Conservation (phyloP, 768 basidiomycete species). For the Gymnopilus dilepis region DNA sequence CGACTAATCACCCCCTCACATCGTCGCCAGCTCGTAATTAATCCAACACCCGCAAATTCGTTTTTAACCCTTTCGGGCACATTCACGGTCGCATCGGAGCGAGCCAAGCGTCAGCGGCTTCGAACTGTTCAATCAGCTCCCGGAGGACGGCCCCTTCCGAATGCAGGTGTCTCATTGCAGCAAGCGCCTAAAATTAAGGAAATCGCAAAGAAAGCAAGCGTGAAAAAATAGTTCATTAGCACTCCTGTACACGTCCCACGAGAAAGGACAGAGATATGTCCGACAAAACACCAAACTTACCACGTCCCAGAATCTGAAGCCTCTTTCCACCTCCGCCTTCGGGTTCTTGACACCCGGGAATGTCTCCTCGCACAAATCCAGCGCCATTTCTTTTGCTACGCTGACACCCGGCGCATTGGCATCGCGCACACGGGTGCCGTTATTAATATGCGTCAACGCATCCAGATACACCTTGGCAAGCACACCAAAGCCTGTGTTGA, state of each 20-base stretch:
- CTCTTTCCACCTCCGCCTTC: slow-evolving; percentile 88
- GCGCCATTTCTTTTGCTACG: slow-evolving; percentile 84
- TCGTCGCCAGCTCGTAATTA: slow-evolving; percentile 8
- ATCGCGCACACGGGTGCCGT: slow-evolving; percentile 76
- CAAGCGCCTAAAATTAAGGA: slow-evolving; percentile 62
- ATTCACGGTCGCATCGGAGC: slow-evolving; percentile 85
- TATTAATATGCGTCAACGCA: slow-evolving; percentile 87
- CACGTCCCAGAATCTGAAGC: slow-evolving; percentile 98
- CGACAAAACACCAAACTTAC: slow-evolving; percentile 53
- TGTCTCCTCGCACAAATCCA: slow-evolving; percentile 92
- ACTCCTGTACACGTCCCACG: slow-evolving; percentile 4
- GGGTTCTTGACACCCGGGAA: slow-evolving; percentile 92
- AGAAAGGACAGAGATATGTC: slow-evolving; percentile 14
- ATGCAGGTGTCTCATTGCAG: slow-evolving; percentile 89
- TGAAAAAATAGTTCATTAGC: slow-evolving; percentile 19
- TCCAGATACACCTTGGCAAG: slow-evolving; percentile 97
- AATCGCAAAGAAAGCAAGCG: slow-evolving; percentile 17
- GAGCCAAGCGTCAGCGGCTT: slow-evolving; percentile 93
- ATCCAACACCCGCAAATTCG: not conserved
- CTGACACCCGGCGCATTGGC: slow-evolving; percentile 78
- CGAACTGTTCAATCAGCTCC: slow-evolving; percentile 94
- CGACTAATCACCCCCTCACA: slow-evolving; percentile 8
- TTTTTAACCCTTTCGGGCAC: slow-evolving; percentile 6
- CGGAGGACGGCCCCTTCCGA: slow-evolving; percentile 79
- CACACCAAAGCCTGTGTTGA: slow-evolving; percentile 98